Evolutionary conservation across 306 rosid genomes (phyloP).

Genomic region (Psophocarpus tetragonolobus): DNA sequence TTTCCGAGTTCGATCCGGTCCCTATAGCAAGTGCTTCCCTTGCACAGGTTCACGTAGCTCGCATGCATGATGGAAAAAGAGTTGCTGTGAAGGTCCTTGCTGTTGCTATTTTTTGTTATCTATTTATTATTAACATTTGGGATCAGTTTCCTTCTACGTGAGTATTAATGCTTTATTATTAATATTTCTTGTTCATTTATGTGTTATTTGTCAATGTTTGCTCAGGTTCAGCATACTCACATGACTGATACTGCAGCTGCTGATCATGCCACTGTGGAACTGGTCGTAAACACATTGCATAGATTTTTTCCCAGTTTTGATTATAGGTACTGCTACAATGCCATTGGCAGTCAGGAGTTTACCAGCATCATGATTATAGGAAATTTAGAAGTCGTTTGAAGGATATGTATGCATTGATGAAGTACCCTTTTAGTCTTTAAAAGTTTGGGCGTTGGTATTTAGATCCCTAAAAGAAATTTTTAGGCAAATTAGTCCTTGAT

Average conservation of each 20-base stretch:
- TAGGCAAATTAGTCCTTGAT: too few species aligned
- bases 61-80: constrained; percentile 78
- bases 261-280: constrained; percentile 85
- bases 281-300: constrained; percentile 79
- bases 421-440: too few species aligned
- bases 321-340: constrained; percentile 63
- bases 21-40: constrained; percentile 99
- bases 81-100: constrained; percentile 95
- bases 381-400: constrained; percentile 32
- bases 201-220: constrained; percentile 37
- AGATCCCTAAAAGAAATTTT: too few species aligned
- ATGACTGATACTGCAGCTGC: constrained; percentile 97
- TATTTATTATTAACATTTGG: constrained; percentile 19
- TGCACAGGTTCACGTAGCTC: constrained; percentile 95
- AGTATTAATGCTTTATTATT: constrained; percentile 33
- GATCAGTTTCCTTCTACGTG: constrained; percentile 28
- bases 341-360: constrained; percentile 10
- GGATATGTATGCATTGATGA: constrained; percentile 22
- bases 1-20: constrained; percentile 74
- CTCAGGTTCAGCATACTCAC: constrained; percentile 96
- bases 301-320: constrained; percentile 81
- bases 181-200: constrained; percentile 21
- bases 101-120: constrained; percentile 24
- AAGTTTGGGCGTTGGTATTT: too few species aligned
- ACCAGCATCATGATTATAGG: constrained; percentile 2